Evolutionary conservation across 441 rosid genomes (phyloP).

Genomic region (Bocquillonia castaneifolia): DNA sequence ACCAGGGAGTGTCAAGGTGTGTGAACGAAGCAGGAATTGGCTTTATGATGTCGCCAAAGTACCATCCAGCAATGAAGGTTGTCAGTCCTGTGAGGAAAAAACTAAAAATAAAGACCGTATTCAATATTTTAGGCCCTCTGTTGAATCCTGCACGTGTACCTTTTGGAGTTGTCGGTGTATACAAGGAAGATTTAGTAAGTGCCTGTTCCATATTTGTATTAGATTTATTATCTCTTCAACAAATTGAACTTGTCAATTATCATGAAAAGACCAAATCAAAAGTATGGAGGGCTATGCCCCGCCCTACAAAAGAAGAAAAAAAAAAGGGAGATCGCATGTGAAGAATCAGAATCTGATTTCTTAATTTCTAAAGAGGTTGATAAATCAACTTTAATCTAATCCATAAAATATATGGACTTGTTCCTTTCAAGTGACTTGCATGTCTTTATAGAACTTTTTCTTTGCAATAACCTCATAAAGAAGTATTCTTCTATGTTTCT

Average conservation of each 20-base stretch:
- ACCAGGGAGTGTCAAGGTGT: conserved; percentile 64
- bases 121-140: conserved; percentile 89
- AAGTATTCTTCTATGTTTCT: conserved; percentile 10
- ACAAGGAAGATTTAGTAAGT: conserved; percentile 67
- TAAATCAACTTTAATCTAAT: background rate
- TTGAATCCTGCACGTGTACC: conserved; percentile 83
- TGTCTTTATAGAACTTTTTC: background rate
- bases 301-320: background rate
- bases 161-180: conserved; percentile 90
- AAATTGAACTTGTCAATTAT: background rate
- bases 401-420: background rate
- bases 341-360: background rate
- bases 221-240: background rate
- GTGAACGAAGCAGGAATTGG: conserved; percentile 89
- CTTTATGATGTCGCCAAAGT: conserved; percentile 87
- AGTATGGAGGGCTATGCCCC: too few relatives aligned
- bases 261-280: background rate
- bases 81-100: conserved; percentile 80
- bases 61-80: conserved; percentile 89
- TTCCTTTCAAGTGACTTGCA: background rate
- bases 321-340: too few relatives aligned
- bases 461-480: conserved; percentile 11
- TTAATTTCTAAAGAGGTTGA: background rate
- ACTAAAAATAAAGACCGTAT: conserved; percentile 77
- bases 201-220: conserved; percentile 1